These are phyloP conservation scores for Oxyria digyna DNA, from an alignment of 148 eudicot genomes.

Conservation along the genomic window DNA sequence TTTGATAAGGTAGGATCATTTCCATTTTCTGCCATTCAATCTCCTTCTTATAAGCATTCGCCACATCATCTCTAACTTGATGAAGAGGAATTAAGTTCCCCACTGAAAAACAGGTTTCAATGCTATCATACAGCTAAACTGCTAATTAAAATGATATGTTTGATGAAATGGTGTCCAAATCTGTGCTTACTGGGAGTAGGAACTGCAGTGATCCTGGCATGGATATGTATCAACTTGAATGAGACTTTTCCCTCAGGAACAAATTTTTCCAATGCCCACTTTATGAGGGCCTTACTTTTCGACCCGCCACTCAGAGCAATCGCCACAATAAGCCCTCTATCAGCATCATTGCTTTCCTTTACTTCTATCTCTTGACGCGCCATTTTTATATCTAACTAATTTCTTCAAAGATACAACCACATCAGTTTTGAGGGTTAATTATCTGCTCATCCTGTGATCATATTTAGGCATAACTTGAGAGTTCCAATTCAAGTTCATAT, in stretches of 20 bases:
- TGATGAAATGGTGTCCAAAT: background rate
- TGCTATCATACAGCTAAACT: too few species aligned
- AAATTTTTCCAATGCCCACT: conserved; percentile 77
- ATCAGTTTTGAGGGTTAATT: background rate
- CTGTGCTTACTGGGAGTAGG: conserved; percentile 79
- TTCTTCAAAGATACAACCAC: background rate
- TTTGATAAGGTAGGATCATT: conserved; percentile 53
- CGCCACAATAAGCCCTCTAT: conserved; percentile 25
- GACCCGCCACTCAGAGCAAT: conserved; percentile 59
- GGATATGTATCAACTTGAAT: conserved; percentile 67
- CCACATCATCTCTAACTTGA: conserved; percentile 72
- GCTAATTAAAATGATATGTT: background rate
- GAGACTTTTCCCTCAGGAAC: conserved; percentile 36
- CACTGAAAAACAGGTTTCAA: conserved; percentile 42
- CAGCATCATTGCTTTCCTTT: conserved; percentile 15
- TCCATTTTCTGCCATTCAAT: conserved; percentile 62
- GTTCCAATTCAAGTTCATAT: background rate
- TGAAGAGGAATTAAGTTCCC: conserved; percentile 64
- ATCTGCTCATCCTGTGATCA: background rate
- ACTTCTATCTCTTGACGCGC: conserved; percentile 16
- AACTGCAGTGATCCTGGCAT: conserved; percentile 46
- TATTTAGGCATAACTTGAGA: background rate
- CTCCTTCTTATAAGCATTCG: conserved; percentile 54
- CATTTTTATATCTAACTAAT: background rate
- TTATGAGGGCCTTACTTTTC: conserved; percentile 44